Evolutionary conservation across 495 filamentous ascomycete species (phyloP), one percentile per base, ranked within the genome.

Genomic region (Chaetomium fimeti): DNA sequence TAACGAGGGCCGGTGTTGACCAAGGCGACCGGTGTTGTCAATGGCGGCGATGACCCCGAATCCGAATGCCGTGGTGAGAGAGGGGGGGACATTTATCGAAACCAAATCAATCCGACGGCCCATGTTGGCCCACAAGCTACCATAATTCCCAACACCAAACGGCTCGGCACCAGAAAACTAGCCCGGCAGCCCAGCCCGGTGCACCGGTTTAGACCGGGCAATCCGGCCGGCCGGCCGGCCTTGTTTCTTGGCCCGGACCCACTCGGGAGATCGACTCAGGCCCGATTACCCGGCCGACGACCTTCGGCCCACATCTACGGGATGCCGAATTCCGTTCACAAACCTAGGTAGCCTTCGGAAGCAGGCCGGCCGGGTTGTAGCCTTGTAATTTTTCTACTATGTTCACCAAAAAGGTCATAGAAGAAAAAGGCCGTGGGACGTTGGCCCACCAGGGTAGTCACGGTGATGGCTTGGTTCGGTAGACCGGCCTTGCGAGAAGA

Each of bases 91-190:
- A 36, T 36, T 36, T 36, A 36, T 36, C 32, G 32, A 5, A 36
- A 9, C 5, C 32, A 5, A 36, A 36, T 9, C 32, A 36, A 11
- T 9, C 32, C 5, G 32, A 36, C 25, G 51, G 5, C 25, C 51
- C 8, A 11, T 54, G 51, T 54, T 29, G 25, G 27, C 51, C 51
- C 25, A 20, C 51, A 6, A 32, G 27, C 12, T 57, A 20, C 32
- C 27, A 40, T 36, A 38, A 40, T 32, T 57, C 32, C 32, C 32
- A 36, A 57, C 27, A 32, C 42, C 54, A 57, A 57, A 57, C 54
- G 32, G 18, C 54, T 29, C 27, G 29, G 18, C 8, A 22, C 54
- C 20, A 13, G n/a, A 57, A 18, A 13, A 24, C 20, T 16, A 3
- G 54, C 29, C 32, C n/a, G 20, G 54, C 28, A 24, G 20, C 32